A percentile compares a stretch with the other conserved stretches of the same genome.
phyloP scores from a whole-genome alignment of 2,329 filamentous ascomycete genomes.

The Didymella exigua region DNA sequence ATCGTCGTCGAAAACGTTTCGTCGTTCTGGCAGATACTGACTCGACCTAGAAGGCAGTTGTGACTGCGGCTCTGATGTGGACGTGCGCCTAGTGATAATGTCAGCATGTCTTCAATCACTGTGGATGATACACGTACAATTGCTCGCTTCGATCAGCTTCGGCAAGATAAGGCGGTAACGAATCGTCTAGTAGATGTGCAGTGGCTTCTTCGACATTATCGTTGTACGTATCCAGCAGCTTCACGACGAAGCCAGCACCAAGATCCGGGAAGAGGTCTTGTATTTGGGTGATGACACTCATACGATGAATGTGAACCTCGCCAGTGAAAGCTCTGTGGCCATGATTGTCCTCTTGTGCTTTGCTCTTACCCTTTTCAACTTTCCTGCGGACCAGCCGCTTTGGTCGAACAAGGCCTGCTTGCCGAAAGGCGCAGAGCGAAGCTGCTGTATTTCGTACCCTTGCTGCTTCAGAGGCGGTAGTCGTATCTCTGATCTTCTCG shows the following conservation, averaged over 20 bases:
- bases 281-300: constrained; percentile 86
- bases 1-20: constrained; percentile 77
- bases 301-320: constrained; percentile 74
- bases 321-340: constrained; percentile 45
- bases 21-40: constrained; percentile 62
- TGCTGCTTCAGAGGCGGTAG: constrained; percentile 57
- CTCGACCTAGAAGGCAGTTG: constrained; percentile 65
- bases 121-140: constrained; percentile 51
- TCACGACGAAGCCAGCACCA: constrained; percentile 80
- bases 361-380: constrained; percentile 70
- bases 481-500: constrained; percentile 63
- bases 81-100: constrained; percentile 20
- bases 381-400: constrained; percentile 61
- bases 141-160: constrained; percentile 67
- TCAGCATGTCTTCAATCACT: constrained; percentile 17
- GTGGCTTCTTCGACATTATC: constrained; percentile 81
- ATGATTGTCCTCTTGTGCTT: constrained; percentile 43
- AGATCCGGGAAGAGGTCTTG: constrained; percentile 92
- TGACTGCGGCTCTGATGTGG: constrained; percentile 27
- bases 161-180: constrained; percentile 71
- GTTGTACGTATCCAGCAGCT: constrained; percentile 77
- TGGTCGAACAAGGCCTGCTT: constrained; percentile 58
- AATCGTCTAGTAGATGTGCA: constrained; percentile 79
- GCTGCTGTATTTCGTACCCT: constrained; percentile 66
- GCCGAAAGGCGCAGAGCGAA: constrained; percentile 64